Base-by-base conservation (phyloP, 768 basidiomycete genomes). In the Chlorophyllum brunneum region DNA sequence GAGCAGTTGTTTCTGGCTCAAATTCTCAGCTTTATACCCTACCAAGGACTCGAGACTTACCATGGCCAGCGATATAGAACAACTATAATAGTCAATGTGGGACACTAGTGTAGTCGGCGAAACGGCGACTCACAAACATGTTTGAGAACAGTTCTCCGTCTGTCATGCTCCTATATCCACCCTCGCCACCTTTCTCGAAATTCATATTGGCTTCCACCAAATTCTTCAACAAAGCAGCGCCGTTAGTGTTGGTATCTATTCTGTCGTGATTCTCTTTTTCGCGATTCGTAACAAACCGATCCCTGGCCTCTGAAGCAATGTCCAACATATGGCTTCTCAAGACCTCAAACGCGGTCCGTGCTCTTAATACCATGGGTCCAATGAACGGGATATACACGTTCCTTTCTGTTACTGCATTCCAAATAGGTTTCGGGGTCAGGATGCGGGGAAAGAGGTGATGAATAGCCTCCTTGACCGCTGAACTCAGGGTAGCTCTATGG, bases 51-150 rank as follows among this genome's bases (percentile, higher is more conserved):
- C 6, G 13, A 20, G 5, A 30, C 65, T 5, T 50, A 75, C 77
- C 77, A 57, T 77, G 75, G 10, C 77, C 78, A n/a, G 76, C 76
- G 20, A 80, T 59, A 22, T 78, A 66, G 57, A 78, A 79, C 2
- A 61, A 59, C 78, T 79, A 31, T 8, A 46, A 41, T n/a, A 15
- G 2, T 2, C 22, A 27, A 16, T 16, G 4, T 27, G 36, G 9
- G 2, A 23, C 40, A 34, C 31, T 2, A 31, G 22, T 6, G 8
- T n/a, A n/a, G n/a, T n/a, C n/a, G n/a, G n/a, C n/a, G n/a, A n/a
- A n/a, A n/a, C n/a, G n/a, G n/a, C 4, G 13, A 63, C 74, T 56
- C 57, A 78, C 79, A 57, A 77, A 79, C 48, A 73, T 71, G 54
- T 80, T 69, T 3, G 77, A 79, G 5, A 78, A 56, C 10, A 80